Evolutionary conservation across 176 grass and related monocot species (phyloP), one percentile per base, ranked within the genome.

Genomic region (Oryza nivara): DNA sequence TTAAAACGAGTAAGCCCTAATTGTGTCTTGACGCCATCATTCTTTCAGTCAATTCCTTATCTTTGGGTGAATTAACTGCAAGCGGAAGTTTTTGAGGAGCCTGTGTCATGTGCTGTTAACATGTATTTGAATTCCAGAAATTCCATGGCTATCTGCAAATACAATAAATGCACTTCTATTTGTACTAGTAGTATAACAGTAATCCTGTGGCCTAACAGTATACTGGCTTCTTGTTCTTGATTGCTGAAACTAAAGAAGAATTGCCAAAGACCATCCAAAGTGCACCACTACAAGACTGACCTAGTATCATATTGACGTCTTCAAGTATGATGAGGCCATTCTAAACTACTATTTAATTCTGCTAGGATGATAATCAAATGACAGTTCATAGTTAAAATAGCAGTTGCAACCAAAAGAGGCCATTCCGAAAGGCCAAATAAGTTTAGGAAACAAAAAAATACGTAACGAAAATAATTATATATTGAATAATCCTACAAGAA

Each of bases 361-460:
- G 11, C 28, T 22, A 51, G 23, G 72, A 17, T 30, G 65, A 80
- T 28, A 69, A 69, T 68, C 65, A 51, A 67, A 80, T 19, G 48
- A 36, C 34, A 13, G n/a, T 35, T 25, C 26, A 14, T 51, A 51
- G 45, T 52, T n/a, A 34, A 52, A 32, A 67, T 51, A 38, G 45
- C 10, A 54, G 49, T 67, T 69, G 47, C 19, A 68, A 69, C 47
- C 26, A 13, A 72, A 72, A 22, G 22, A 72, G n/a, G 7, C 10
- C 40, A 72, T 23, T 45, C 6, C 70, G 17, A 70, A 30, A 17
- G 32, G 67, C 6, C 34, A 15, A 15, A 54, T 3, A 36, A 36
- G 35, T 36, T 36, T 36, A 36, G 4, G 35, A 6, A 0, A 36
- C 0, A 6, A 36, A 36, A 36, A 6, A 36, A 36, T 30, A 36